These are phyloP conservation scores for Biscogniauxia sp. DNA, from an alignment of 2,329 filamentous ascomycete genomes.

Conservation along the genomic window DNA sequence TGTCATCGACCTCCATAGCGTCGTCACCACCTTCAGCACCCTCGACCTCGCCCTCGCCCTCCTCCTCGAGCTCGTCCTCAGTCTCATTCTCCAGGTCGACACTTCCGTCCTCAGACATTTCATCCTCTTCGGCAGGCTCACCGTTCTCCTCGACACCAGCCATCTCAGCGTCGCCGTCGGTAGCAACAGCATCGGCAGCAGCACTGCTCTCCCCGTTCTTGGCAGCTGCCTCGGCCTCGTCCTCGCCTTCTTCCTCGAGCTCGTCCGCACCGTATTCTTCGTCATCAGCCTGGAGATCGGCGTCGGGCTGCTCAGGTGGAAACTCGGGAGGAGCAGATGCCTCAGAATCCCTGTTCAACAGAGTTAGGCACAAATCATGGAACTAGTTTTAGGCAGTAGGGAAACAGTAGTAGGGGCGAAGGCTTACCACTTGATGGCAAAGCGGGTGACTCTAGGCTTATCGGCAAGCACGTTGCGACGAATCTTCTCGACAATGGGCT, in stretches of 20 bases:
- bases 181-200: constrained; percentile 40
- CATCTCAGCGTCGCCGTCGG: constrained; percentile 69
- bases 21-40: constrained; percentile 36
- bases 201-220: constrained; percentile 43
- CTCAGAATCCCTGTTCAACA: constrained; percentile 79
- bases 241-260: constrained; percentile 64
- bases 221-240: constrained; percentile 50
- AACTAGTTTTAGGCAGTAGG: neutral
- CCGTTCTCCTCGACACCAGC: constrained; percentile 52
- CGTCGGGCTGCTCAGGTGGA: constrained; percentile 95
- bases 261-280: constrained; percentile 90
- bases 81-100: constrained; percentile 72
- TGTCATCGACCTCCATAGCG: constrained; percentile 42
- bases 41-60: constrained; percentile 43
- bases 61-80: constrained; percentile 63
- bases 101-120: constrained; percentile 63
- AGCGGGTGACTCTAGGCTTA: constrained; percentile 95
- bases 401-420: neutral
- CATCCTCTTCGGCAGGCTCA: constrained; percentile 58
- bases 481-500: constrained; percentile 90
- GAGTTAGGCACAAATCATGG: neutral
- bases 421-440: constrained; percentile 95
- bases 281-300: constrained; percentile 81
- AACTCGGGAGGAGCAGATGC: constrained; percentile 94
- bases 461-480: constrained; percentile 90